These are phyloP conservation scores for Malus hybrid DNA, from an alignment of 331 rosid genomes.

Conservation along the genomic window DNA sequence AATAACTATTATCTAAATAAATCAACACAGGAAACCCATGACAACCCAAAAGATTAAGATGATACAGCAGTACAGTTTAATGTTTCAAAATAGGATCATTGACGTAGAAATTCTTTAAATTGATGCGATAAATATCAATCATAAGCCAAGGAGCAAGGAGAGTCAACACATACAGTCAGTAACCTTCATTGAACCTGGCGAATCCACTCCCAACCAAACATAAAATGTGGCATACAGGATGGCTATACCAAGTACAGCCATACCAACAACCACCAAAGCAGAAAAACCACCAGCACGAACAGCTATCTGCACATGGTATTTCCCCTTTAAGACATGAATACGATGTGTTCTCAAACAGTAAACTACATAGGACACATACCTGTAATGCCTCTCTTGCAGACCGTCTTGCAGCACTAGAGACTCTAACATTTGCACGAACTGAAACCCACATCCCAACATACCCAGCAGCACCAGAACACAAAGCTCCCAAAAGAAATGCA, in stretches of 20 bases:
- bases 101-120: neutral
- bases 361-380: slow-evolving; percentile 40
- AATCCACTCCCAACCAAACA: slow-evolving; percentile 93
- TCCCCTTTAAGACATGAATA: slow-evolving; percentile 23
- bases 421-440: slow-evolving; percentile 98
- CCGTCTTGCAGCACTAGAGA: slow-evolving; percentile 97
- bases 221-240: slow-evolving; percentile 87
- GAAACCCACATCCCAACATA: slow-evolving; percentile 99
- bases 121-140: neutral
- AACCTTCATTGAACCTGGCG: slow-evolving; percentile 89
- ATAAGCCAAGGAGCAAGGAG: slow-evolving; percentile 26
- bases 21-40: neutral
- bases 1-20: neutral
- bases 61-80: neutral
- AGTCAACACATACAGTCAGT: slow-evolving; percentile 76
- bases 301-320: slow-evolving; percentile 67
- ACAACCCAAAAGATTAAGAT: neutral
- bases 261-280: slow-evolving; percentile 91
- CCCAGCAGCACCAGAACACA: slow-evolving; percentile 97
- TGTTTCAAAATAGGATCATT: neutral
- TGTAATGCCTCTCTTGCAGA: slow-evolving; percentile 99
- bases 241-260: slow-evolving; percentile 97
- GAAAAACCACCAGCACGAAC: slow-evolving; percentile 99
- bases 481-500: slow-evolving; percentile 92
- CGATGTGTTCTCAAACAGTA: slow-evolving; percentile 14